A percentile compares a stretch with the other conserved stretches of the same genome.
Conservation (phyloP, 768 basidiomycete genomes). For the Pholiota microspora region DNA sequence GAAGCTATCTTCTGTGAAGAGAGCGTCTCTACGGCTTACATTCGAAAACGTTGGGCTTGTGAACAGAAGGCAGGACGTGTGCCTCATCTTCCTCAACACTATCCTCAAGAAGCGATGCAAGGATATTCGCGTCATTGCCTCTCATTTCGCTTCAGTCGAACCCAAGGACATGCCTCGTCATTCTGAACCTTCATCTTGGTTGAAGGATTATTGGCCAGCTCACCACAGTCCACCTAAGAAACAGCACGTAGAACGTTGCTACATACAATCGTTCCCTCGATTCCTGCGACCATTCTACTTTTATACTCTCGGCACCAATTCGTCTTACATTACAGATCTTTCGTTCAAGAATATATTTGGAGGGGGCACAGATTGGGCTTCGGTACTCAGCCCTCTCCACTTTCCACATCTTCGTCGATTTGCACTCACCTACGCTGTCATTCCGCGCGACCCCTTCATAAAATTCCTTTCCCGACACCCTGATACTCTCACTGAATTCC, state of each 20-base stretch:
- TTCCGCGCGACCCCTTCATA: slow-evolving; percentile 14
- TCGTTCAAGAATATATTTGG: slow-evolving; percentile 19
- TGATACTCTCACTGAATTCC: slow-evolving; percentile 7
- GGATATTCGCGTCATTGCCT: slow-evolving; percentile 11
- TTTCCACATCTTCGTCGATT: slow-evolving; percentile 14
- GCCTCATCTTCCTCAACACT: slow-evolving; percentile 7
- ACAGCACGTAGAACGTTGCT: slow-evolving; percentile 6
- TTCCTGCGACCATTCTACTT: slow-evolving; percentile 20
- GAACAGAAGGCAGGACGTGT: slow-evolving; percentile 6
- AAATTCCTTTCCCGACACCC: slow-evolving; percentile 19
- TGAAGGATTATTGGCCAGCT: slow-evolving; percentile 14
- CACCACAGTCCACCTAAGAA: not conserved
- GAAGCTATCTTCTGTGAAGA: slow-evolving; percentile 13
- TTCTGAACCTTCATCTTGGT: slow-evolving; percentile 11
- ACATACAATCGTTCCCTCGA: slow-evolving; percentile 17
- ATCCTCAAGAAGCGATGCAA: slow-evolving; percentile 13
- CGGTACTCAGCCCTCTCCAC: slow-evolving; percentile 11
- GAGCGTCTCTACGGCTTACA: slow-evolving; percentile 10
- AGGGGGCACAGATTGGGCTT: slow-evolving; percentile 18
- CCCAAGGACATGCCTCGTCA: slow-evolving; percentile 8
- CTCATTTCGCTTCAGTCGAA: slow-evolving; percentile 12
- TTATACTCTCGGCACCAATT: slow-evolving; percentile 12
- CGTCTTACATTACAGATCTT: slow-evolving; percentile 9
- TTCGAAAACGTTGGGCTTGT: not conserved
- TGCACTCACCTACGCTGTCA: slow-evolving; percentile 13